These are phyloP conservation scores for Termitomyces sp. DNA, from an alignment of 768 basidiomycete species.

Conservation along the genomic window DNA sequence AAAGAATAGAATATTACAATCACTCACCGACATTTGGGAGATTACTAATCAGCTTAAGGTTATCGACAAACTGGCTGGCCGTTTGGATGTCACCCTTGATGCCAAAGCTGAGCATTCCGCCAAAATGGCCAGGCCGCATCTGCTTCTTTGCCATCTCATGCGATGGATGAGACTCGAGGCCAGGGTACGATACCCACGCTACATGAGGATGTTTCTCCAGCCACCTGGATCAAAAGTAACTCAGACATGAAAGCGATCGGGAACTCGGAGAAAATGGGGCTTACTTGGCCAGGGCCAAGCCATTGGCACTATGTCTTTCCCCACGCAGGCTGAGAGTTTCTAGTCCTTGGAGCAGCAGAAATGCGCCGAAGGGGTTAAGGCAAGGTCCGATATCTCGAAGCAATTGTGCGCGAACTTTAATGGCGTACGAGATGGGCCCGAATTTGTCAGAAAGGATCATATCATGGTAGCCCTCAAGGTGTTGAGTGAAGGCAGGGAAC, in stretches of 20 bases:
- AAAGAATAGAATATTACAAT: background rate
- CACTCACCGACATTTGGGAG: constrained; percentile 65
- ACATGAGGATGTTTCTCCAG: constrained; percentile 63
- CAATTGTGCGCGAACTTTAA: constrained; percentile 58
- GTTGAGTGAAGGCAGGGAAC: constrained; percentile 72
- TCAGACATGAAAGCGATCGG: constrained; percentile 5
- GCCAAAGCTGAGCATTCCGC: constrained; percentile 78
- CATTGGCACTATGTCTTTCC: constrained; percentile 68
- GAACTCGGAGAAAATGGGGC: constrained; percentile 1
- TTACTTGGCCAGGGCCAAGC: constrained; percentile 57
- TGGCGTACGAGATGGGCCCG: constrained; percentile 55
- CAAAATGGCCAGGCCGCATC: constrained; percentile 50
- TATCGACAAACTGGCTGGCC: constrained; percentile 64
- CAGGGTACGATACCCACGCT: constrained; percentile 76
- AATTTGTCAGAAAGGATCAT: constrained; percentile 63
- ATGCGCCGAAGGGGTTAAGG: constrained; percentile 68
- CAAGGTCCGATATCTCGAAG: constrained; percentile 64
- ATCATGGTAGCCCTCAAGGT: constrained; percentile 74
- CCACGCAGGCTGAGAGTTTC: constrained; percentile 72
- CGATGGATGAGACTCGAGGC: constrained; percentile 56
- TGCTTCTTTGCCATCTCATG: constrained; percentile 53
- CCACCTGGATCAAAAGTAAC: constrained; percentile 27
- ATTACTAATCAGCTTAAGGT: constrained; percentile 63
- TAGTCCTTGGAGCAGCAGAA: constrained; percentile 72
- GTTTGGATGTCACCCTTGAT: constrained; percentile 48